Evolutionary conservation across 441 rosid species (phyloP), one percentile per base, ranked within the genome.

Genomic region (Geranium incanum): DNA sequence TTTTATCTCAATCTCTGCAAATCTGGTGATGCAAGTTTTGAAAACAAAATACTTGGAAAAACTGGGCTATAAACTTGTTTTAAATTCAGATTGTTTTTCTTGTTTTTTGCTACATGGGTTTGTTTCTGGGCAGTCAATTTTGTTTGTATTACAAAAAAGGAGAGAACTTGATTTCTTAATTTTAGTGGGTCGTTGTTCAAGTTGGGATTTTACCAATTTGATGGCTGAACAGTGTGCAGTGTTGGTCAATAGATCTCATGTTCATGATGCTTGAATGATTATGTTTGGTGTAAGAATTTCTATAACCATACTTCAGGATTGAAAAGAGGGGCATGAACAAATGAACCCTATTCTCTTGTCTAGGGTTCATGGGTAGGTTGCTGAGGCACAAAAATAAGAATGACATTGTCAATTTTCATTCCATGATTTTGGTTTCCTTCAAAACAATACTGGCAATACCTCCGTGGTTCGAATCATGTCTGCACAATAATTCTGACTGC

Each of bases 21-120:
- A 48, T 48, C 57, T 8, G 57, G 16, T 4, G 57, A 12, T 12
- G 57, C 16, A 48, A 1, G 57, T 48, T 48, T 48, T 48, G 13
- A 15, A n/a, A 12, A 48, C 15, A 48, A 43, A 43, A 43, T 6
- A 43, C 11, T 12, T 11, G 1, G 57, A 48, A 48, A 18, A 59
- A 59, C 1, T 18, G 64, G 33, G 23, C 19, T 18, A 5, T 5
- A 9, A 19, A 6, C 23, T 59, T 59, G 62, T 59, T 15, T 59
- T 16, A 2, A 9, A 16, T 59, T 16, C 28, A 2, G 23, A 16
- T 55, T 15, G 3, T 15, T 15, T n/a, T 55, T 15, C 21, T 5
- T 59, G 64, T 18, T 18, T 18, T 59, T 4, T 59, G 64, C 64
- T 59, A 18, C 19, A 19, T 59, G 64, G 64, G 64, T 59, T 59